Percentiles rank a stretch among this genome's conserved stretches.
Evolutionary conservation across 257 asterid genomes (phyloP).

Genomic region (Gardenia jasminoides): DNA sequence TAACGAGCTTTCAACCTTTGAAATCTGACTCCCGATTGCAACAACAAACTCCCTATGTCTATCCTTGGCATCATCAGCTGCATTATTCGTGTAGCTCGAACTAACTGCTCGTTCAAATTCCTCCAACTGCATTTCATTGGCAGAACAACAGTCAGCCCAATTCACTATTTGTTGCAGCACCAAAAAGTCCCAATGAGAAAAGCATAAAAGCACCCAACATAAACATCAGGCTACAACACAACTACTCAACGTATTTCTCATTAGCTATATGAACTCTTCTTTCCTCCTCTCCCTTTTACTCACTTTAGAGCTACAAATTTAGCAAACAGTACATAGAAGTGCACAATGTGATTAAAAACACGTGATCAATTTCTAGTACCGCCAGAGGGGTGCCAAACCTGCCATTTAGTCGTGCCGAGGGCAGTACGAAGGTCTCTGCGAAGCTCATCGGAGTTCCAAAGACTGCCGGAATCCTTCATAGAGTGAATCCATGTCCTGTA

Average conservation of each 20-base stretch:
- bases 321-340: not conserved
- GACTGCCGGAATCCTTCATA: constrained; percentile 48
- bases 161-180: not conserved
- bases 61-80: constrained; percentile 65
- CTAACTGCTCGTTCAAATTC: constrained; percentile 87
- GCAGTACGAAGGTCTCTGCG: constrained; percentile 72
- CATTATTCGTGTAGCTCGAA: constrained; percentile 49
- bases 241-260: not conserved
- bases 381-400: constrained; percentile 39
- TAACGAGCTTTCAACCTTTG: constrained; percentile 58
- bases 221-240: not conserved
- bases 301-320: not conserved
- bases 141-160: constrained; percentile 15
- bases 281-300: not conserved
- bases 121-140: constrained; percentile 64
- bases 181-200: not conserved
- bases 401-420: constrained; percentile 95
- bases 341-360: not conserved
- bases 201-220: not conserved
- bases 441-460: constrained; percentile 73
- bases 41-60: constrained; percentile 63
- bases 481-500: constrained; percentile 88
- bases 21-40: constrained; percentile 66
- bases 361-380: not conserved
- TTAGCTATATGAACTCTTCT: not conserved